Conservation (phyloP, 169 alveolate species). For the Eimeria falciformis region DNA sequence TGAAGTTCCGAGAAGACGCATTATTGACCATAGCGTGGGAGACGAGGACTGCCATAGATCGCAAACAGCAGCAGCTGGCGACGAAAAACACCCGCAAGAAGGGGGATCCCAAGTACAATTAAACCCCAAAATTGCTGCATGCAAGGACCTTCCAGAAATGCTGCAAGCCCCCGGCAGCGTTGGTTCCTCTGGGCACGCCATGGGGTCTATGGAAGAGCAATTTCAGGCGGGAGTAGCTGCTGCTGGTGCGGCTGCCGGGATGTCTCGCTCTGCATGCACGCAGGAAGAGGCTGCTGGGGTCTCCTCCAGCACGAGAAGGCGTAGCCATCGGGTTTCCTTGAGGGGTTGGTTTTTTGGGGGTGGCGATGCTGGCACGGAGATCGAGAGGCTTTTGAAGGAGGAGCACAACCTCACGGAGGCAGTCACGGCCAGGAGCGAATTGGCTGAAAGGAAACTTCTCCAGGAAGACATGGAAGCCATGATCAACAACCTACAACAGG, state of each 20-base stretch:
- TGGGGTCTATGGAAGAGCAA: too few relatives aligned
- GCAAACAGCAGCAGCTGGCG: neutral
- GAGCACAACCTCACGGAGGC: slow-evolving; percentile 27
- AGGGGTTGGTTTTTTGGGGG: slow-evolving; percentile 34
- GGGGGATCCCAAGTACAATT: neutral
- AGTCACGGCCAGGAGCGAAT: slow-evolving; percentile 20
- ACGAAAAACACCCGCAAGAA: neutral
- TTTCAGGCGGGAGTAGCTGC: too few relatives aligned
- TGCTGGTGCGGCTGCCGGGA: too few relatives aligned
- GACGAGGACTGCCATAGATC: neutral
- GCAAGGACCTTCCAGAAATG: too few relatives aligned
- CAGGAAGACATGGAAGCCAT: slow-evolving; percentile 77
- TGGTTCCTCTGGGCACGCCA: too few relatives aligned
- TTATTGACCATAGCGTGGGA: neutral
- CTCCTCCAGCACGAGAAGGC: neutral
- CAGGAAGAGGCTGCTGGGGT: too few relatives aligned
- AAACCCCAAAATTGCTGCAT: too few relatives aligned
- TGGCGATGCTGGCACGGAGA: slow-evolving; percentile 42
- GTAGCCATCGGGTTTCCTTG: neutral
- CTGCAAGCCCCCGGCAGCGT: too few relatives aligned
- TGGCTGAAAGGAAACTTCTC: neutral
- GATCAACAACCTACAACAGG: slow-evolving; percentile 68
- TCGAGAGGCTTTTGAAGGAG: slow-evolving; percentile 60
- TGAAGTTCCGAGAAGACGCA: neutral
- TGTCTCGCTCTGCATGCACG: too few relatives aligned